phyloP scores from a whole-genome alignment of 495 filamentous ascomycete species.

The Aspergillus leporis region DNA sequence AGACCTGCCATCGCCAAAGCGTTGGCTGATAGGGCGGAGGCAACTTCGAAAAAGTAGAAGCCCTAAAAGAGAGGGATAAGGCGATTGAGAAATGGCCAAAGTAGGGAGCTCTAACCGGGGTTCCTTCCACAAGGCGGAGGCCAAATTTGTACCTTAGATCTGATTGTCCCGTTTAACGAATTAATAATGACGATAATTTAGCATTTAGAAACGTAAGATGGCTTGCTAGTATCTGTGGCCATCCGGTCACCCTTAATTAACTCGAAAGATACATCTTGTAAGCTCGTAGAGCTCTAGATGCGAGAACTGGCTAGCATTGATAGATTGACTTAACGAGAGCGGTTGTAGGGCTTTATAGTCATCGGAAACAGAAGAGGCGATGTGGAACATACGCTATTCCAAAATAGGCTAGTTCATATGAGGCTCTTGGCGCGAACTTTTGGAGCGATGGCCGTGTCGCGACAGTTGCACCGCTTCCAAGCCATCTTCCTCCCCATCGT shows the following conservation, averaged over 20 bases:
- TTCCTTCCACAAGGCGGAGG: background rate
- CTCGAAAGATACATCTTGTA: no score
- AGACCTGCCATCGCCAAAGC: constrained; percentile 43
- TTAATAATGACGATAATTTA: no score
- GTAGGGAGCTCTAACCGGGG: background rate
- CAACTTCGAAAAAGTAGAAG: constrained; percentile 25
- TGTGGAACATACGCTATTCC: background rate
- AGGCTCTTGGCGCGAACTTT: constrained; percentile 23
- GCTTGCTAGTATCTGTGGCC: no score
- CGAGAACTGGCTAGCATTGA: no score
- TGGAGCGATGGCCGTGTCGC: constrained; percentile 20
- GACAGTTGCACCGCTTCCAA: constrained; percentile 15
- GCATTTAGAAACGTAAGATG: no score
- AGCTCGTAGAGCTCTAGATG: no score
- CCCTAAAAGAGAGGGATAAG: constrained; percentile 36
- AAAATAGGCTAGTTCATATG: constrained; percentile 9
- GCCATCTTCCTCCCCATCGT: constrained; percentile 10
- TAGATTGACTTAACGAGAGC: background rate
- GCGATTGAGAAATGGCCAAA: constrained; percentile 15
- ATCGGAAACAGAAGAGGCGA: background rate
- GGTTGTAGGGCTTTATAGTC: background rate
- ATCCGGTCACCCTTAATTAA: no score
- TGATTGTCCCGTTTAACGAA: no score
- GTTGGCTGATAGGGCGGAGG: constrained; percentile 36
- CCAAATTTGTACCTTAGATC: background rate